phyloP scores from a whole-genome alignment of 495 filamentous ascomycete genomes.

The Penicillium bialowiezense region DNA sequence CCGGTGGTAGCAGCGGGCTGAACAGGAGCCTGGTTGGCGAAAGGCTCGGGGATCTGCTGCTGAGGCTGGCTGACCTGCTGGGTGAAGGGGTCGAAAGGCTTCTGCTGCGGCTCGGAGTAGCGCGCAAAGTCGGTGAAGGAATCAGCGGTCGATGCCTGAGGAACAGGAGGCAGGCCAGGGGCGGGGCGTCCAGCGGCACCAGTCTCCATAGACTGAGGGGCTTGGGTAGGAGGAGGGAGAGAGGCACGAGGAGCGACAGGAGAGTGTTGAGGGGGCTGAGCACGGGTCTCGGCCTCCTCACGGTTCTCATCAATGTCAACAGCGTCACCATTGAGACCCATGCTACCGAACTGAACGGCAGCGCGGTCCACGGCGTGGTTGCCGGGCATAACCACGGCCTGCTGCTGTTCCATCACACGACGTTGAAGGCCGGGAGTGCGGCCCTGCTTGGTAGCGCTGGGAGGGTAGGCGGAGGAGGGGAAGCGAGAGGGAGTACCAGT shows the following conservation, averaged over 20 bases:
- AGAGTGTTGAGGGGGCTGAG: constrained; percentile 91
- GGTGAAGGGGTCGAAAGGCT: constrained; percentile 83
- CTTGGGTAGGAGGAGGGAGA: constrained; percentile 70
- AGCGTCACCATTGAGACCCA: constrained; percentile 77
- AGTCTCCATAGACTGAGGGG: constrained; percentile 44
- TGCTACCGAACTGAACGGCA: constrained; percentile 95
- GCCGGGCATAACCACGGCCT: constrained; percentile 98
- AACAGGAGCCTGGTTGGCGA: constrained; percentile 53
- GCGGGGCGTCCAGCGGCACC: constrained; percentile 64
- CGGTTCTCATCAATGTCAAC: constrained; percentile 90
- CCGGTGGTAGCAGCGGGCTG: constrained; percentile 60
- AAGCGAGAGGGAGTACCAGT: constrained; percentile 62
- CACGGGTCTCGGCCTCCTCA: constrained; percentile 91
- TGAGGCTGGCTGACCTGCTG: constrained; percentile 73
- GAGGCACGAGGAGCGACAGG: constrained; percentile 89
- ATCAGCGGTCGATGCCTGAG: constrained; percentile 50
- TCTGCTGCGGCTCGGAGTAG: constrained; percentile 67
- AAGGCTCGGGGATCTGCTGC: constrained; percentile 53
- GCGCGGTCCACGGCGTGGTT: constrained; percentile 92
- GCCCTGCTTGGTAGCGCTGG: constrained; percentile 75
- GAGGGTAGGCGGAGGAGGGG: constrained; percentile 64
- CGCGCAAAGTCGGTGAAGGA: constrained; percentile 62
- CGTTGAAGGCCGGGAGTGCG: constrained; percentile 77
- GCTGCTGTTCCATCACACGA: constrained; percentile 87
- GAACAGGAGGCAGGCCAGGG: constrained; percentile 64